Evolutionary conservation across 2,329 filamentous ascomycete species (phyloP).

Genomic region (Ilyonectria mors-panacis): DNA sequence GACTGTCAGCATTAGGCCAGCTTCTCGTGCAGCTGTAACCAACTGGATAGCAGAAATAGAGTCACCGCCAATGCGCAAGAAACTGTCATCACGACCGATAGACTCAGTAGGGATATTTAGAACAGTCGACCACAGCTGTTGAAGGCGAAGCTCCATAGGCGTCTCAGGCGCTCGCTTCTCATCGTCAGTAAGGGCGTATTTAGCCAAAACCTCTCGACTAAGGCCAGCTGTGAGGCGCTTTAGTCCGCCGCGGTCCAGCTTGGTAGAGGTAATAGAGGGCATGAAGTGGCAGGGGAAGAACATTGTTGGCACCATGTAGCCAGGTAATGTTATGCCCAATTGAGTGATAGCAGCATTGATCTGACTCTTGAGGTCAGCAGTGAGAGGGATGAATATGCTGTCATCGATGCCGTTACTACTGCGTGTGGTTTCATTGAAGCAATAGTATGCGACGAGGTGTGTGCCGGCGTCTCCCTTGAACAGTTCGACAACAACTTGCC

Average conservation of each 20-base stretch:
- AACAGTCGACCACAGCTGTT: conserved; percentile 49
- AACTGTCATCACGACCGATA: conserved; percentile 27
- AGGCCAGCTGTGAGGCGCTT: conserved; percentile 7
- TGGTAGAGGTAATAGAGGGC: conserved; percentile 35
- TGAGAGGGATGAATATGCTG: neutral
- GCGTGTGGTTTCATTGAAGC: neutral
- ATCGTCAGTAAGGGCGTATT: neutral
- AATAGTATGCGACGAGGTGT: neutral
- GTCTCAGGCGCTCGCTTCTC: conserved; percentile 9
- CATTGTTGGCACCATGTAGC: conserved; percentile 39
- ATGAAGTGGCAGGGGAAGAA: conserved; percentile 33
- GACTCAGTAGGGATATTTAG: conserved; percentile 48
- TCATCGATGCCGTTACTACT: neutral
- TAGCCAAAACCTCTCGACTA: conserved; percentile 21
- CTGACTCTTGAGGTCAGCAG: neutral
- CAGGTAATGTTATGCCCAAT: conserved; percentile 23
- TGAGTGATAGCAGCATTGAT: neutral
- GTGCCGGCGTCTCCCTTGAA: neutral
- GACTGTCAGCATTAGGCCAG: conserved; percentile 15
- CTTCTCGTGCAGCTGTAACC: conserved; percentile 21
- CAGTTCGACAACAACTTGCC: conserved; percentile 9
- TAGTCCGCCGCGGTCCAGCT: conserved; percentile 34
- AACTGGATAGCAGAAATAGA: conserved; percentile 47
- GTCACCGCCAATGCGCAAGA: conserved; percentile 34
- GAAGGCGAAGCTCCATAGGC: conserved; percentile 30